These are phyloP conservation scores for Carex littledalei DNA, from an alignment of 176 grass and related monocot genomes.

Conservation along the genomic window DNA sequence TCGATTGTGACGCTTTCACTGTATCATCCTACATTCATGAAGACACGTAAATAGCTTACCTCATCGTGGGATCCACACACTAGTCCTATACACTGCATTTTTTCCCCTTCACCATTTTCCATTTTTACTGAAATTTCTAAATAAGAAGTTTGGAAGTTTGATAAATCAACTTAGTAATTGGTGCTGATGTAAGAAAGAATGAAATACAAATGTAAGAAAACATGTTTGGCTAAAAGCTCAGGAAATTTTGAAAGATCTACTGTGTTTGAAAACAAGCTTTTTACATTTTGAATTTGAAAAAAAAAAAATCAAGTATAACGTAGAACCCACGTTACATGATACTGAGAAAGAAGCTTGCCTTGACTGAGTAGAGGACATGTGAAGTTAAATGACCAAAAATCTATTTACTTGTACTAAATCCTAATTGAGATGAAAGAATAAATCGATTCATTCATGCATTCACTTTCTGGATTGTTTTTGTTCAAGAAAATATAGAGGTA, in stretches of 20 bases:
- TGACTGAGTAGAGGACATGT: not conserved
- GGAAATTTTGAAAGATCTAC: no score
- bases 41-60: constrained; percentile 3
- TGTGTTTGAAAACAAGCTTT: not conserved
- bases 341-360: not conserved
- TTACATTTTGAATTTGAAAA: not conserved
- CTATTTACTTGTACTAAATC: no score
- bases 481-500: no score
- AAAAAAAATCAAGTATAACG: not conserved
- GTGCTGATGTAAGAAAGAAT: not conserved
- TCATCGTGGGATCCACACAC: not conserved
- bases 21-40: constrained; percentile 17
- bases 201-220: not conserved
- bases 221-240: not conserved
- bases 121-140: no score
- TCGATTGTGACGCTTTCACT: constrained; percentile 2
- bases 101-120: not conserved
- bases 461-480: no score
- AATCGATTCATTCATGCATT: no score
- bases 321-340: not conserved
- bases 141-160: constrained; percentile 2
- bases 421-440: no score
- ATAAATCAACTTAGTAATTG: not conserved
- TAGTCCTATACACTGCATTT: not conserved
- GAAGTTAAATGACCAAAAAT: no score